A percentile compares a stretch with the other conserved stretches of the same genome.
Evolutionary conservation across 116 monocot species (phyloP).

Genomic region (Dioscorea cayenensis): DNA sequence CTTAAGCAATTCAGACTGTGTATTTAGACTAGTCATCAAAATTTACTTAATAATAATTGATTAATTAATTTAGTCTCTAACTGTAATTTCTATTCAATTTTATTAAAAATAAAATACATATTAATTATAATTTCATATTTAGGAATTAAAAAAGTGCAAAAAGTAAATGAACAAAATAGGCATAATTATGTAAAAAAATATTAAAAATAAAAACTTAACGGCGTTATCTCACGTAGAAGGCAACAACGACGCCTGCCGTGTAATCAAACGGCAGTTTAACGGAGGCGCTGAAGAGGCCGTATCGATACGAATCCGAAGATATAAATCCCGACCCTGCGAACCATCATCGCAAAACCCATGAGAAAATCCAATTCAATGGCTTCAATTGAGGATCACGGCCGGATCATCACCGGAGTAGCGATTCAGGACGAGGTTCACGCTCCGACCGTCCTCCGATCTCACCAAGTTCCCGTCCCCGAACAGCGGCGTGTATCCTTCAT

Average conservation of each 20-base stretch:
- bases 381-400: not conserved
- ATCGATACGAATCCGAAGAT: constrained; percentile 68
- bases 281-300: constrained; percentile 86
- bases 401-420: constrained; percentile 47
- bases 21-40: no score
- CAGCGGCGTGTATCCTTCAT: constrained; percentile 80
- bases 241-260: constrained; percentile 90
- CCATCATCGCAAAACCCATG: no score
- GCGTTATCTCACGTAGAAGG: constrained; percentile 62
- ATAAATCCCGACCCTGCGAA: constrained; percentile 74
- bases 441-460: constrained; percentile 52
- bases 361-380: no score
- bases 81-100: no score
- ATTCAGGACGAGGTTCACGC: constrained; percentile 69
- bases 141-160: no score
- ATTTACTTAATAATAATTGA: no score
- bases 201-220: not conserved
- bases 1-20: no score
- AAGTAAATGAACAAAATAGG: not conserved
- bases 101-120: no score
- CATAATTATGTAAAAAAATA: not conserved
- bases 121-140: no score
- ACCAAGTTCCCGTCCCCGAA: constrained; percentile 82
- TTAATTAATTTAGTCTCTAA: no score
- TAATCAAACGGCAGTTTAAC: constrained; percentile 89